Base-by-base conservation (phyloP, 805 yeast genomes). In the Isabelozyma pseudorhagii region DNA sequence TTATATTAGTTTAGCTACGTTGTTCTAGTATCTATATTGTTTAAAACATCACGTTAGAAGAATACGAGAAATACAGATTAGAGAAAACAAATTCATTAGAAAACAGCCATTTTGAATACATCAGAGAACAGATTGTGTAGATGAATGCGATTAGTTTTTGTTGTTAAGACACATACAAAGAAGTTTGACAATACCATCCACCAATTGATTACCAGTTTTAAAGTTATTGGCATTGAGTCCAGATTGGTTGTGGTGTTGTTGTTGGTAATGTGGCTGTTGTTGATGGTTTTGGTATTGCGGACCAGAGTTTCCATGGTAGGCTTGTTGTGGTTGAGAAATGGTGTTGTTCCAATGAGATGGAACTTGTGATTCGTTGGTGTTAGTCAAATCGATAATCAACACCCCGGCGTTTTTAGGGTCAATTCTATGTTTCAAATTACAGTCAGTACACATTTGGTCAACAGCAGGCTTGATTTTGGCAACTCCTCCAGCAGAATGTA, bases 401-500 rank as follows among this genome's bases (percentile, higher is more conserved):
- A 92, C 96, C 31, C 98, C 98, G 2, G 87, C 54, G 64, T 93
- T 93, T 47, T 85, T 79, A 1, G 75, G 74, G 58, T 91, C 93
- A 36, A 87, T 74, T 56, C 81, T 74, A 54, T 80, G 81, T 28
- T 68, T 78, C 55, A 92, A 76, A 25, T 81, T 71, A 41, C 85
- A 81, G 57, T 89, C 87, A 34, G 70, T 62, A 67, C 97, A 90
- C 61, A 89, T 68, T 45, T 81, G 78, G 61, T 89, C 94, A 15
- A 91, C 82, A 0, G 97, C 97, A 2, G 97, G 97, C 66, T 86
- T 88, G 57, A 93, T 69, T 66, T 91, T 92, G 40, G 97, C 92
- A 46, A 89, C 80, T 11, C 96, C 96, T 55, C 83, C 75, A 47
- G 78, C 75, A 0, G 97, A 89, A 64, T 92, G 98, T 40, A 83